Evolutionary conservation across 108 stramenopile species (phyloP).

Genomic region (Nannochloropsis salina): DNA sequence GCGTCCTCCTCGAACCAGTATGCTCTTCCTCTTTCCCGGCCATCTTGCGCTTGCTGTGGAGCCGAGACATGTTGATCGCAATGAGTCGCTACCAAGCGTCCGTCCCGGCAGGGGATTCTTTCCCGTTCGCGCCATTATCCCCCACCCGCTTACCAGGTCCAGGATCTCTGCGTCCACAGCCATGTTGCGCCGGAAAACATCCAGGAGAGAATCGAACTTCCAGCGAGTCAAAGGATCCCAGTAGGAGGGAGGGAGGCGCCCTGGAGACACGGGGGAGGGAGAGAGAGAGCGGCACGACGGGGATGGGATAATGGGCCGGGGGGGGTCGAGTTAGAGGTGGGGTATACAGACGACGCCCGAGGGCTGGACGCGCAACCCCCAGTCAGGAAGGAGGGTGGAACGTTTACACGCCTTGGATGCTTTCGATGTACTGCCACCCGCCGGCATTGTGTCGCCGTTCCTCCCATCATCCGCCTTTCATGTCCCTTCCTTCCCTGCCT

Average conservation of each 20-base stretch:
- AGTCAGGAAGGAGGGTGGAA: too few species aligned
- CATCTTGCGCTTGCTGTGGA: constrained; percentile 19
- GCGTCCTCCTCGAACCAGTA: neutral
- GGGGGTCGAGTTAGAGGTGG: too few species aligned
- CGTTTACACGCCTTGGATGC: too few species aligned
- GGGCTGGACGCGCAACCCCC: too few species aligned
- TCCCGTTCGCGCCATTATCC: neutral
- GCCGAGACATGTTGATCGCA: neutral
- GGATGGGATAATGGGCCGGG: neutral
- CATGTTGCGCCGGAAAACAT: neutral
- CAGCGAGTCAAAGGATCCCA: neutral
- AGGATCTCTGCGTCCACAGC: neutral
- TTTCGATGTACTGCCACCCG: too few species aligned
- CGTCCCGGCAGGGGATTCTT: neutral
- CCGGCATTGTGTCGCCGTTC: too few species aligned
- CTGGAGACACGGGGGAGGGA: neutral
- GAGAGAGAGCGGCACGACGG: neutral
- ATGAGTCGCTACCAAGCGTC: neutral
- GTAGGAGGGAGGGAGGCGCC: neutral
- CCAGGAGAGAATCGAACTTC: neutral
- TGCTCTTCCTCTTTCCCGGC: neutral
- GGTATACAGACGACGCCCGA: too few species aligned
- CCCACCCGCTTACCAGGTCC: neutral
- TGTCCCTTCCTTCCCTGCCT: neutral
- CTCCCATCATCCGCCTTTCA: neutral